phyloP scores from a whole-genome alignment of 345 rosid species.

The Euphorbia pulcherrima region DNA sequence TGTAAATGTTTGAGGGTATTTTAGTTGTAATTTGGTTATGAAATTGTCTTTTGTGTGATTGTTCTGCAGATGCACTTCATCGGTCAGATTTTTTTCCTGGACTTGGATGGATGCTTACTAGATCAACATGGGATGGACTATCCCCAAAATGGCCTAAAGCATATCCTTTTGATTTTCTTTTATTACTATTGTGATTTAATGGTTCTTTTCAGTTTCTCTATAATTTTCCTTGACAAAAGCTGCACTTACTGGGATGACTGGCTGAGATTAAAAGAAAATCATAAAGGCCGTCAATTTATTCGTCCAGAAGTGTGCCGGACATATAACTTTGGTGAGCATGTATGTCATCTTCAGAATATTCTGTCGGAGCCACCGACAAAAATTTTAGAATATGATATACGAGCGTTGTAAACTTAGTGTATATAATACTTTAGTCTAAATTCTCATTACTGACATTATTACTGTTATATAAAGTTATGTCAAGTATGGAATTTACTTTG shows the following conservation, averaged over 20 bases:
- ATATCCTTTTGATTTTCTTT: conserved; percentile 58
- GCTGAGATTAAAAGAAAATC: conserved; percentile 89
- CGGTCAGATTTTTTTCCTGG: conserved; percentile 99
- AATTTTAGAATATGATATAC: background rate
- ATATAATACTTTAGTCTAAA: background rate
- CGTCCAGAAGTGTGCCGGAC: conserved; percentile 99
- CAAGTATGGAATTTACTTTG: background rate
- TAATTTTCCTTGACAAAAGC: conserved; percentile 54
- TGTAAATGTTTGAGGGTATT: background rate
- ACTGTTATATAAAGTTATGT: background rate
- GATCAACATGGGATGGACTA: conserved; percentile 83
- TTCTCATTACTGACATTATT: background rate
- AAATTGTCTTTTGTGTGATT: conserved; percentile 17
- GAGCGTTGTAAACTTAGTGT: background rate
- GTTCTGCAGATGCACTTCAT: conserved; percentile 70
- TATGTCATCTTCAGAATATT: conserved; percentile 31
- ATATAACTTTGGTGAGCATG: conserved; percentile 97
- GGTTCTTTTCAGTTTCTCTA: conserved; percentile 10
- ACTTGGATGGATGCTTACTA: conserved; percentile 96
- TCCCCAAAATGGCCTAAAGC: conserved; percentile 99
- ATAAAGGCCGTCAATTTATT: conserved; percentile 85
- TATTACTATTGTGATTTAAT: background rate
- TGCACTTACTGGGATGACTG: conserved; percentile 99
- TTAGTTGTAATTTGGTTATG: background rate
- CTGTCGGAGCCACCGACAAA: background rate